phyloP scores from a whole-genome alignment of 179 eudicot species.

The Silene coronaria region DNA sequence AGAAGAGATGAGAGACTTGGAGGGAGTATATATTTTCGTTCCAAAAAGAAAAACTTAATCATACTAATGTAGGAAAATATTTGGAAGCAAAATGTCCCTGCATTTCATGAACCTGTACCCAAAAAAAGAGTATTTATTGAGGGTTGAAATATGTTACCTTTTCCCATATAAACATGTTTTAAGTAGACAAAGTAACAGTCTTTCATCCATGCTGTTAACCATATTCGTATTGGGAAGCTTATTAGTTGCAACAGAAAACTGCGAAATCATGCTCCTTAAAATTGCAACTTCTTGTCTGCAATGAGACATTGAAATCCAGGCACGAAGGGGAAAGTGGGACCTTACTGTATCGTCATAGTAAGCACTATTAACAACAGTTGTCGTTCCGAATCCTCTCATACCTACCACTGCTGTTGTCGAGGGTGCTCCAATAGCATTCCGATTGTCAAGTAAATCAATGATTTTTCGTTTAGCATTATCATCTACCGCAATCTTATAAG shows the following conservation, averaged over 20 bases:
- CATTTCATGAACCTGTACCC: no score
- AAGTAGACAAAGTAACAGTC: not conserved
- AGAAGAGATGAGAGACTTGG: no score
- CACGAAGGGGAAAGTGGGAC: conserved; percentile 5
- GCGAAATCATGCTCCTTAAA: conserved; percentile 9
- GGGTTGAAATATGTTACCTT: conserved; percentile 7
- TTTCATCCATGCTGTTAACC: not conserved
- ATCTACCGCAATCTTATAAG: conserved; percentile 12
- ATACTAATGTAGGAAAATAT: no score
- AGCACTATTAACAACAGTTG: conserved; percentile 16
- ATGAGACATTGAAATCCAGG: conserved; percentile 6
- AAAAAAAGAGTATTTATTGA: no score
- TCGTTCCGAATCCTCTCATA: conserved; percentile 4
- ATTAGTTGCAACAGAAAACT: not conserved
- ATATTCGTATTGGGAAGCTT: no score
- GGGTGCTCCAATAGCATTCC: no score
- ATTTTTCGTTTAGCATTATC: conserved; percentile 11
- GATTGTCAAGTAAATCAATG: not conserved
- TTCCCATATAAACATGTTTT: not conserved
- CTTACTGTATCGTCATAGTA: not conserved
- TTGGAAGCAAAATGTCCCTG: no score
- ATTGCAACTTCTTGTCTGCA: not conserved
- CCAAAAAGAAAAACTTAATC: no score
- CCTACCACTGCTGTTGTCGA: conserved; percentile 23
- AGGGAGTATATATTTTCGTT: no score